These are phyloP conservation scores for Ophiocordyceps camponoti-floridani DNA, from an alignment of 2,329 filamentous ascomycete species.

Conservation along the genomic window DNA sequence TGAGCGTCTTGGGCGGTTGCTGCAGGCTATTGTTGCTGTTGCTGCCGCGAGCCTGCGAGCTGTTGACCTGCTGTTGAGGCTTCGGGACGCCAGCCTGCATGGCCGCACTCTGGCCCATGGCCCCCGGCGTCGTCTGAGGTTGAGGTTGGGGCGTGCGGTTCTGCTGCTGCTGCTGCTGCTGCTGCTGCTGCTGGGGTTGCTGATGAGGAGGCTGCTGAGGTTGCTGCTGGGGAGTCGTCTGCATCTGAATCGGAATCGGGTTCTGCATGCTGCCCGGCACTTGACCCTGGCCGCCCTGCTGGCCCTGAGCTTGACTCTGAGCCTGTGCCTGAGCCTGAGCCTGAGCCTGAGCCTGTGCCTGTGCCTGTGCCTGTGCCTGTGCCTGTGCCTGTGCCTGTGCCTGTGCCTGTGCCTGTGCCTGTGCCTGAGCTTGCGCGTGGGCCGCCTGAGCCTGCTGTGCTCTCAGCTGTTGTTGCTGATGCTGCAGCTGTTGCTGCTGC, in stretches of 20 bases:
- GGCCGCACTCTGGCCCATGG: slow-evolving; percentile 22
- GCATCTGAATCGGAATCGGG: slow-evolving; percentile 37
- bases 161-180: slow-evolving; percentile 21
- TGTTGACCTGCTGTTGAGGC: slow-evolving; percentile 4
- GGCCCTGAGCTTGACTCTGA: slow-evolving; percentile 12
- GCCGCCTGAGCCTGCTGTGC: slow-evolving; percentile 6
- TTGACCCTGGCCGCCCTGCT: slow-evolving; percentile 18
- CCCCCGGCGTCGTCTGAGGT: slow-evolving; percentile 18
- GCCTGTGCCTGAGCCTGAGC: slow-evolving; percentile 13
- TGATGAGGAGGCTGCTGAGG: slow-evolving; percentile 14
- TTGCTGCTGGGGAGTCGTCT: slow-evolving; percentile 39
- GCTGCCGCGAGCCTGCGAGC: slow-evolving; percentile 8
- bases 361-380: too few species aligned
- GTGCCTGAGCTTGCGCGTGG: too few species aligned
- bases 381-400: too few species aligned
- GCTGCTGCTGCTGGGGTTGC: too few species aligned
- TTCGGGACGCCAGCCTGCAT: slow-evolving; percentile 13
- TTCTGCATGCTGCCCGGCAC: slow-evolving; percentile 24
- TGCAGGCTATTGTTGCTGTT: too few species aligned
- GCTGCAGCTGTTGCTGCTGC: slow-evolving; percentile 15
- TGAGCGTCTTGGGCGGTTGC: slow-evolving; percentile 23
- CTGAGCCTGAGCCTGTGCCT: too few species aligned
- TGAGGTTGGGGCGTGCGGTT: slow-evolving; percentile 18
- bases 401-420: too few species aligned
- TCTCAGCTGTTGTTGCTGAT: slow-evolving; percentile 7